Evolutionary conservation across 164 flowering plant species (phyloP).

Genomic region (Magnolia kwangsiensis): DNA sequence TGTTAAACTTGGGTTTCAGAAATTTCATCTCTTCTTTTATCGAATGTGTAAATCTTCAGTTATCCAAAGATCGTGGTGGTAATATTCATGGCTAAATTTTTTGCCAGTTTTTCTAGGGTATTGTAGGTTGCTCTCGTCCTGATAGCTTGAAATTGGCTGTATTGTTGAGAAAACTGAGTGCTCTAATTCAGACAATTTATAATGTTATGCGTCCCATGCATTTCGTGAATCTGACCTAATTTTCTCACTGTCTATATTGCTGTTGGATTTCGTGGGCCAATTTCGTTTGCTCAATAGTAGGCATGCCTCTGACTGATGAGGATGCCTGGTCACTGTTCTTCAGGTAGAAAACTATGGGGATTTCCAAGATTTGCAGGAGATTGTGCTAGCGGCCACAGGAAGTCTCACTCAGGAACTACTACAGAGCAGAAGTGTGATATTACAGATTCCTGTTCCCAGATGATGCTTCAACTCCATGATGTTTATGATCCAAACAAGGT

Average conservation of each 20-base stretch:
- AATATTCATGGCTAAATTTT: too few relatives aligned
- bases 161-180: too few relatives aligned
- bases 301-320: not conserved
- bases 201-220: not conserved
- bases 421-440: constrained; percentile 76
- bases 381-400: constrained; percentile 78
- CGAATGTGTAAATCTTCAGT: too few relatives aligned
- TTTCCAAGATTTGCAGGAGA: constrained; percentile 95
- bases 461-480: constrained; percentile 94
- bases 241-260: not conserved
- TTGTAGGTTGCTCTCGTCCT: too few relatives aligned
- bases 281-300: too few relatives aligned
- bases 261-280: not conserved
- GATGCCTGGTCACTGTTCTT: not conserved
- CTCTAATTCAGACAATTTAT: too few relatives aligned
- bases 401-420: constrained; percentile 45
- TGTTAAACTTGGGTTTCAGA: too few relatives aligned
- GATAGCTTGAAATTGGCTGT: too few relatives aligned
- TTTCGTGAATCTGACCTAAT: not conserved
- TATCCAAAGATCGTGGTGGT: too few relatives aligned
- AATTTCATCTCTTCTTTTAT: too few relatives aligned
- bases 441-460: constrained; percentile 82
- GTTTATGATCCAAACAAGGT: constrained; percentile 95
- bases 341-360: constrained; percentile 82
- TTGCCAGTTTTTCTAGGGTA: too few relatives aligned